phyloP scores from a whole-genome alignment of 768 basidiomycete genomes.

The Suillus alpinus region DNA sequence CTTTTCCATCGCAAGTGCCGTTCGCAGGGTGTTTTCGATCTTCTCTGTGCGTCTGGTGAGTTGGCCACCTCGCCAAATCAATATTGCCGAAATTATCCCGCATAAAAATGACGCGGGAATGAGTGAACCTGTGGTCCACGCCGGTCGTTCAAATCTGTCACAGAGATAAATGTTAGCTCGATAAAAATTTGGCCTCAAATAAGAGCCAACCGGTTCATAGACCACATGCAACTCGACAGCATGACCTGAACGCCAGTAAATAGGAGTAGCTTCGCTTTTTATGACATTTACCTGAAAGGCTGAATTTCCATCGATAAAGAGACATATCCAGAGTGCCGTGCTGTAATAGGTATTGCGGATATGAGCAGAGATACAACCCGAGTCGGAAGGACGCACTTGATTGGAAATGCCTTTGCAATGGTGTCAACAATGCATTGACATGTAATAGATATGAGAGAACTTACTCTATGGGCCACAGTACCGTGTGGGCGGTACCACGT shows the following conservation, averaged over 20 bases:
- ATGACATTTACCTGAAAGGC: slow-evolving; percentile 59
- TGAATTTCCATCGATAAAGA: slow-evolving; percentile 73
- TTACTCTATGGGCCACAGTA: slow-evolving; percentile 72
- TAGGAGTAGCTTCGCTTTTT: slow-evolving; percentile 2
- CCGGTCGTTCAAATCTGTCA: slow-evolving; percentile 56
- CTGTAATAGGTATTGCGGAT: slow-evolving; percentile 30
- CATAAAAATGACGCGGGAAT: slow-evolving; percentile 75
- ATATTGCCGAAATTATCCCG: slow-evolving; percentile 68
- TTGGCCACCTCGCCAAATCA: slow-evolving; percentile 73
- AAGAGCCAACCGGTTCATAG: slow-evolving; percentile 53
- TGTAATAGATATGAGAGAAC: slow-evolving; percentile 14
- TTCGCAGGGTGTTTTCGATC: slow-evolving; percentile 59
- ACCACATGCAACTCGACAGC: slow-evolving; percentile 80
- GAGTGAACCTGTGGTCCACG: slow-evolving; percentile 65
- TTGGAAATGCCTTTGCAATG: slow-evolving; percentile 60
- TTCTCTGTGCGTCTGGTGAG: slow-evolving; percentile 65
- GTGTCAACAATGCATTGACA: slow-evolving; percentile 7
- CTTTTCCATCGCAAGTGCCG: slow-evolving; percentile 35
- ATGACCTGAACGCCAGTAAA: slow-evolving; percentile 40
- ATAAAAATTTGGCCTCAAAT: neutral
- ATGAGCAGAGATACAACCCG: neutral
- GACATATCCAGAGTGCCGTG: slow-evolving; percentile 69
- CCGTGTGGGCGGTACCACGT: slow-evolving; percentile 89
- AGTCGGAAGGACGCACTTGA: slow-evolving; percentile 34
- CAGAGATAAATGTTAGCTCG: neutral